Evolutionary conservation across 352 stramenopile species (phyloP), one percentile per base, ranked within the genome.

Genomic region (Phytophthora lateralis): DNA sequence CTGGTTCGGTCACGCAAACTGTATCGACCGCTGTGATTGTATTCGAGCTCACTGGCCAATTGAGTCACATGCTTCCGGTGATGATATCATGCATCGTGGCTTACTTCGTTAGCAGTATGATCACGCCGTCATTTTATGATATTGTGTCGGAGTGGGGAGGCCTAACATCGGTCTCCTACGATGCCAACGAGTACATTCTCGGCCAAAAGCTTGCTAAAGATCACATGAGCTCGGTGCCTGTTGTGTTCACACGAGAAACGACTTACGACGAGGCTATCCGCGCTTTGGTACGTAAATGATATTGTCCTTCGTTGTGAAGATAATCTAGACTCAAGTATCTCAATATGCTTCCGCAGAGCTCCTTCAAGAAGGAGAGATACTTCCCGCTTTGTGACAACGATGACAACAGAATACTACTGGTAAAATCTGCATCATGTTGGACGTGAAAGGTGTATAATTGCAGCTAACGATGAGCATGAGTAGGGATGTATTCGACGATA

Each of bases 11-110:
- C 2, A 98, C 94, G 1, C 72, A 93, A 37, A 96, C 93, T 3
- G 84, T 98, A 15, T 97, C 85, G 0, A 95, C 84, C 2, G 80
- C 86, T 2, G 84, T 95, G 21, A 91, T 95, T 32, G 89, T 98
- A 45, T 95, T 95, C 38, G 86, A 95, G 42, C 69, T 95, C 27
- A 95, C 86, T 6, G 85, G 86, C 0, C 86, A 95, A 32, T 60
- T 95, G 6, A 92, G 81, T 41, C 82, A 95, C 71, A 90, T 95
- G 78, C 75, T 95, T 7, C 86, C 86, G 0, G 80, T 93, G 11
- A 92, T 91, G 86, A 66, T 97, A 24, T 79, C 82, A 8, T 93
- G 85, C 44, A 82, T 96, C 34, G 78, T 93, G 15, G 84, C 82
- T 30, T 95, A 96, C 48, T 96, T 91, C 58, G 85, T 93, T n/a